These are phyloP conservation scores for Gynostemma pentaphyllum DNA, from an alignment of 306 rosid species.

Conservation along the genomic window DNA sequence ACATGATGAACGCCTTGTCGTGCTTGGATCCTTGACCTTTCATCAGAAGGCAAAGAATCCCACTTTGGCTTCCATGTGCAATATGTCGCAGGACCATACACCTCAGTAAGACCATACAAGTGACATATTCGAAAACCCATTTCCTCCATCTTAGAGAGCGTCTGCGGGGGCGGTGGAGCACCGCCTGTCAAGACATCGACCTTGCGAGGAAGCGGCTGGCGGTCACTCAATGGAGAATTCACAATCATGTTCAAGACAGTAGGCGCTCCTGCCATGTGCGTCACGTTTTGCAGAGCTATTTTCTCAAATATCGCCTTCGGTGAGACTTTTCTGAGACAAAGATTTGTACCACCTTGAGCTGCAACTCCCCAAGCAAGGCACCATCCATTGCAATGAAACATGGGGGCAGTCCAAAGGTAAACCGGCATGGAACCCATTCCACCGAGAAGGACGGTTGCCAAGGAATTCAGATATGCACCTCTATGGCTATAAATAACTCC, in stretches of 20 bases:
- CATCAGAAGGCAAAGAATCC: conserved; percentile 38
- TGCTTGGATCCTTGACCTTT: conserved; percentile 36
- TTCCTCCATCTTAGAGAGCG: conserved; percentile 61
- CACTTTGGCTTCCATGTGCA: conserved; percentile 76
- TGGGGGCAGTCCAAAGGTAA: conserved; percentile 81
- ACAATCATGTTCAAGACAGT: conserved; percentile 72
- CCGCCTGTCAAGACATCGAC: conserved; percentile 63
- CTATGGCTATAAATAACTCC: conserved; percentile 74
- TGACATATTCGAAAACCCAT: conserved; percentile 61
- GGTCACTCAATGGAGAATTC: conserved; percentile 37
- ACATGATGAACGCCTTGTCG: conserved; percentile 70
- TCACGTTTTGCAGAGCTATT: conserved; percentile 42
- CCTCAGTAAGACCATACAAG: conserved; percentile 75
- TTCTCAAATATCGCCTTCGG: conserved; percentile 49
- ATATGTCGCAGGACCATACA: conserved; percentile 57
- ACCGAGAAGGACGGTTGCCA: conserved; percentile 54
- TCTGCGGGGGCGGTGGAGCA: conserved; percentile 65
- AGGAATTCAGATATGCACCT: conserved; percentile 73
- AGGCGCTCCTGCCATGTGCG: conserved; percentile 82
- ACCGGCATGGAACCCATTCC: conserved; percentile 54
- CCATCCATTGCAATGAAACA: conserved; percentile 93
- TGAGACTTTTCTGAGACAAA: conserved; percentile 52
- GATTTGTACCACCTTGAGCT: conserved; percentile 62
- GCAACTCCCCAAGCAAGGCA: conserved; percentile 80
- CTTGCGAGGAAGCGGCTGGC: conserved; percentile 37